These are phyloP conservation scores for Mycena rebaudengoi DNA, from an alignment of 768 basidiomycete species.

Conservation along the genomic window DNA sequence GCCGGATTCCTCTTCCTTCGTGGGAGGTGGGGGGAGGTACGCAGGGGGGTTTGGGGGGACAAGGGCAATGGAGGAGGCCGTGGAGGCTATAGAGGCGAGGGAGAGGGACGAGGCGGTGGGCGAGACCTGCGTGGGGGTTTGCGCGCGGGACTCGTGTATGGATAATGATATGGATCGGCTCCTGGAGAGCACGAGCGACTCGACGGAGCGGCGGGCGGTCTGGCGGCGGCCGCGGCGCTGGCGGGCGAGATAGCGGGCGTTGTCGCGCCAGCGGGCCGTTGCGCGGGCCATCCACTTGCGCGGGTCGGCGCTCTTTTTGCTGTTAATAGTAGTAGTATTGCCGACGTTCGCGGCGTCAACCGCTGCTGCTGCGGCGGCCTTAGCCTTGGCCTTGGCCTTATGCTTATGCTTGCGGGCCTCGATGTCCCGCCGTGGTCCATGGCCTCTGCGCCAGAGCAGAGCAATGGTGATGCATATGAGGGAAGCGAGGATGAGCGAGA, in stretches of 20 bases:
- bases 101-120: not conserved
- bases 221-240: conserved; percentile 59
- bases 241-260: conserved; percentile 66
- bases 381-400: too few species aligned
- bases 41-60: too few species aligned
- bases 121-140: conserved; percentile 15
- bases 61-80: too few species aligned
- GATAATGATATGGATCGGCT: too few species aligned
- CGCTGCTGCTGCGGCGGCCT: too few species aligned
- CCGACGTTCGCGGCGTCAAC: too few species aligned
- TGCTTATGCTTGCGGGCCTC: conserved; percentile 67
- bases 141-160: conserved; percentile 14
- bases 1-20: too few species aligned
- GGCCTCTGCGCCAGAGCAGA: conserved; percentile 56
- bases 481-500: conserved; percentile 71
- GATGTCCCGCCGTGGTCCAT: conserved; percentile 36
- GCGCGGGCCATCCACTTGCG: conserved; percentile 71
- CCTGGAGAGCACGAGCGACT: conserved; percentile 43
- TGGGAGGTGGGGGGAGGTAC: not conserved
- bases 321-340: too few species aligned
- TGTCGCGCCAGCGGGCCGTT: conserved; percentile 73
- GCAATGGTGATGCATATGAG: conserved; percentile 69
- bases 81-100: not conserved
- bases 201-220: conserved; percentile 34
- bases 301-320: conserved; percentile 55